Evolutionary conservation across 169 alveolate genomes (phyloP).

Genomic region (Amoebophrya sp.): DNA sequence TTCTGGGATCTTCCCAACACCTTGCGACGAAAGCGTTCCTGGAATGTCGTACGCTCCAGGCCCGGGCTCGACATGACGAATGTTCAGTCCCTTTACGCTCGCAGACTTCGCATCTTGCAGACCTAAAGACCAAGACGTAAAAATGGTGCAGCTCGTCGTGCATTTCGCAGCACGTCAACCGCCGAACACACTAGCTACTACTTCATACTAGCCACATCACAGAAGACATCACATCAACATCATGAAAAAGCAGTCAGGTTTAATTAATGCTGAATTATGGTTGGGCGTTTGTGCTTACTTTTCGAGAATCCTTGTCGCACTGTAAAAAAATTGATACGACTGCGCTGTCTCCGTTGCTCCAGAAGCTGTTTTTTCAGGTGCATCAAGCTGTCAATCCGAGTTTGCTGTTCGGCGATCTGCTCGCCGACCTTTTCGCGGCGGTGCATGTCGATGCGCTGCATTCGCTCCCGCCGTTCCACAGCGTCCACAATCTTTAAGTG

Average conservation of each 20-base stretch:
- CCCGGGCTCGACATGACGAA: not conserved
- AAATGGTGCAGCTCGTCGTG: too few relatives aligned
- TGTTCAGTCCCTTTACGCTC: not conserved
- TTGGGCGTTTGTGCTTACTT: too few relatives aligned
- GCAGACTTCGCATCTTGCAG: not conserved
- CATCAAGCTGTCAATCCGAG: not conserved
- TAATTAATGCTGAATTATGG: too few relatives aligned
- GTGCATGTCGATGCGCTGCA: not conserved
- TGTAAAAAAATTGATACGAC: not conserved
- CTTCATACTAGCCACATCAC: too few relatives aligned
- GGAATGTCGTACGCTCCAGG: not conserved
- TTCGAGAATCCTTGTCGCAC: too few relatives aligned
- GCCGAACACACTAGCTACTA: too few relatives aligned
- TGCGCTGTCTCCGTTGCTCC: not conserved
- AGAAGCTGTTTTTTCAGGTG: not conserved
- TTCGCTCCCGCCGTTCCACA: not conserved
- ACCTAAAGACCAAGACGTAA: too few relatives aligned
- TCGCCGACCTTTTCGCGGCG: not conserved
- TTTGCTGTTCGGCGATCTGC: not conserved
- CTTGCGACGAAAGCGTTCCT: not conserved
- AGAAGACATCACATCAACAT: too few relatives aligned
- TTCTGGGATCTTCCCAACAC: not conserved
- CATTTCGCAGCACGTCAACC: too few relatives aligned
- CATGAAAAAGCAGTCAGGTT: too few relatives aligned
- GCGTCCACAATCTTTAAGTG: not conserved